phyloP scores from a whole-genome alignment of 352 stramenopile genomes.

The Phytopythium sindhum region DNA sequence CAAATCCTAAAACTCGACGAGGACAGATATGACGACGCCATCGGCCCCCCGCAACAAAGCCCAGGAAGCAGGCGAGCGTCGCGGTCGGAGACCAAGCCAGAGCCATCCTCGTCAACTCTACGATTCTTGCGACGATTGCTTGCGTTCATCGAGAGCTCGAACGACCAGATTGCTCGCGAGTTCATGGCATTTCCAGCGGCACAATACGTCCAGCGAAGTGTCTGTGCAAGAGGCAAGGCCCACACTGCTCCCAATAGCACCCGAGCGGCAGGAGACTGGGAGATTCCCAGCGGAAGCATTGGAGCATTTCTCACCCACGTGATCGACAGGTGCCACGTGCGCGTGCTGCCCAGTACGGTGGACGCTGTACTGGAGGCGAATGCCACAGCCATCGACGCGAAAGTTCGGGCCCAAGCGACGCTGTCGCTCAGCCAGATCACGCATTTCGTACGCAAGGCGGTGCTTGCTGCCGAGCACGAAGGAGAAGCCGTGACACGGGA shows the following conservation, averaged over 20 bases:
- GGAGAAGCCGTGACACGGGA: background rate
- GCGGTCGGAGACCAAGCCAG: background rate
- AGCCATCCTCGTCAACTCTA: conserved; percentile 2
- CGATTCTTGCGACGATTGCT: conserved; percentile 20
- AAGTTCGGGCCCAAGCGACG: conserved; percentile 8
- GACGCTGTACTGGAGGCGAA: conserved; percentile 21
- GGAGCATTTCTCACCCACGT: conserved; percentile 22
- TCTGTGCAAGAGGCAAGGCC: background rate
- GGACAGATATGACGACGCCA: background rate
- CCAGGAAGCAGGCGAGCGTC: background rate
- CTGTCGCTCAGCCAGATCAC: conserved; percentile 26
- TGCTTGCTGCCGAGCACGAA: conserved; percentile 24
- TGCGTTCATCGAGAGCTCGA: conserved; percentile 12
- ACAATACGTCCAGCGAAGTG: background rate
- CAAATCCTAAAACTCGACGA: conserved; percentile 12
- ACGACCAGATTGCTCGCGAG: conserved; percentile 8
- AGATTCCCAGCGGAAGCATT: conserved; percentile 18
- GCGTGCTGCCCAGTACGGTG: conserved; percentile 24
- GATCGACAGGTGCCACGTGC: conserved; percentile 18
- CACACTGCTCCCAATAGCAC: background rate
- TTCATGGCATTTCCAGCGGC: conserved; percentile 22
- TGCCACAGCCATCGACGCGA: conserved; percentile 16
- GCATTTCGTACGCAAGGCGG: conserved; percentile 22
- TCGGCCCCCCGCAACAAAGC: background rate
- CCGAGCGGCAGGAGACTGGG: conserved; percentile 15